A percentile compares a stretch with the other conserved stretches of the same genome.
phyloP scores from a whole-genome alignment of 371 early-diverging fungal species.

The Mucor sp. region DNA sequence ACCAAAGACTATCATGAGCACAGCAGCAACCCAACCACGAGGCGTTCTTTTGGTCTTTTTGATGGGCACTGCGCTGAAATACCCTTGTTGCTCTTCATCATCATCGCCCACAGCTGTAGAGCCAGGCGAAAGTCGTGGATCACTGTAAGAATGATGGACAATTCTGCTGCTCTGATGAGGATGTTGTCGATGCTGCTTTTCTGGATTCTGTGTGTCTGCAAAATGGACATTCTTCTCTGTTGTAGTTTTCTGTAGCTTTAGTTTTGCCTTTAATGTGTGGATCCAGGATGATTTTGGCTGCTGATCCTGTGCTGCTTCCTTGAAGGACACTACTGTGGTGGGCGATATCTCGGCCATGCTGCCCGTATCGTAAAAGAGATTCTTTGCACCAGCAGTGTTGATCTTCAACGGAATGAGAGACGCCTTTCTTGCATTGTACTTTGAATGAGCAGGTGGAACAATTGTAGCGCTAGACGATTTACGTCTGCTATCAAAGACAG shows the following conservation, averaged over 20 bases:
- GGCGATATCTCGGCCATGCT: conserved; percentile 5
- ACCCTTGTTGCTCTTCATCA: conserved; percentile 7
- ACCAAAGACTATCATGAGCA: conserved; percentile 22
- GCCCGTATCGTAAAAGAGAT: conserved; percentile 1
- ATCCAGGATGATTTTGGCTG: background rate
- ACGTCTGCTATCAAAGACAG: background rate
- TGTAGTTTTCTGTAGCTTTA: background rate
- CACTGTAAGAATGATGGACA: conserved; percentile 8
- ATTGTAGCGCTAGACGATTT: conserved; percentile 9
- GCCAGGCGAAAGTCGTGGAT: conserved; percentile 17
- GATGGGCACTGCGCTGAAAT: background rate
- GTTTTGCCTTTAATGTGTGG: background rate
- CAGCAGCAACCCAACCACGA: conserved; percentile 8
- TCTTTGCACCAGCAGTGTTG: background rate
- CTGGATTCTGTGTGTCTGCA: background rate
- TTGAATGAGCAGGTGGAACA: background rate
- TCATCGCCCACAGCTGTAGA: conserved; percentile 20
- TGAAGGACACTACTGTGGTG: background rate
- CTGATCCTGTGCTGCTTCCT: background rate
- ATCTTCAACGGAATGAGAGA: background rate
- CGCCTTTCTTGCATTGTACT: background rate
- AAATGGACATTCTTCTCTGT: background rate
- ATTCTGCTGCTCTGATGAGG: background rate
- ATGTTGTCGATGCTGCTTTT: background rate
- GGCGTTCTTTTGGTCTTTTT: conserved; percentile 2